These are phyloP conservation scores for Periconia sp. DNA, from an alignment of 2,329 filamentous ascomycete species.

Conservation along the genomic window DNA sequence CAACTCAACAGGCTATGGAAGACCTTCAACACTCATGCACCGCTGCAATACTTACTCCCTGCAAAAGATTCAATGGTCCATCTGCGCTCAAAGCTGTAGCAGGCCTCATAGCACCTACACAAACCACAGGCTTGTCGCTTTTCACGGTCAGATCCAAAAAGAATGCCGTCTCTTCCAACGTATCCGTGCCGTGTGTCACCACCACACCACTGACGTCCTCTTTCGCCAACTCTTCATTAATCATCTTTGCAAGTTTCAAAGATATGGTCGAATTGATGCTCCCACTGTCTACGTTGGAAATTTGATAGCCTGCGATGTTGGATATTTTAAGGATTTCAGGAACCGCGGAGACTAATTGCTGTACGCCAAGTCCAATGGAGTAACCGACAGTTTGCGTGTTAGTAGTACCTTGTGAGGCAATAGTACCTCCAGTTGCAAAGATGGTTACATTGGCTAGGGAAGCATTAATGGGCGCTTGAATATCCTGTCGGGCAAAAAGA, in stretches of 20 bases:
- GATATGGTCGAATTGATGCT: constrained; percentile 53
- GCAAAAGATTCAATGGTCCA: constrained; percentile 63
- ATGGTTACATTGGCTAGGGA: constrained; percentile 59
- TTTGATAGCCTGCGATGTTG: constrained; percentile 55
- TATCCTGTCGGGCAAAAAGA: constrained; percentile 32
- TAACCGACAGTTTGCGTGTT: constrained; percentile 59
- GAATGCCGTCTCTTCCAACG: constrained; percentile 65
- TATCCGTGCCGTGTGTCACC: constrained; percentile 67
- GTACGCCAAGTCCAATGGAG: constrained; percentile 53
- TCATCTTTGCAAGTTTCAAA: constrained; percentile 51
- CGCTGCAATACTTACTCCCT: constrained; percentile 39
- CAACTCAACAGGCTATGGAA: too few relatives aligned
- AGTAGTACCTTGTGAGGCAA: constrained; percentile 55
- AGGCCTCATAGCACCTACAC: constrained; percentile 65
- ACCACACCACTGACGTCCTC: constrained; percentile 52
- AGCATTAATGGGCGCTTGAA: constrained; percentile 43
- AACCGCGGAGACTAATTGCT: constrained; percentile 56
- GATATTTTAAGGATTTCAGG: constrained; percentile 58
- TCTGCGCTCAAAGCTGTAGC: constrained; percentile 65
- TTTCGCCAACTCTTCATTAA: constrained; percentile 54
- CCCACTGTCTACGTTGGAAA: constrained; percentile 39
- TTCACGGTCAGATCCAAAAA: constrained; percentile 62
- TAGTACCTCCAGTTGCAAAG: constrained; percentile 61
- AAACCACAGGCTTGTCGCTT: constrained; percentile 60
- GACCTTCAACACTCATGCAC: too few relatives aligned